phyloP scores from a whole-genome alignment of 768 basidiomycete species.

The Trichaptum fuscoviolaceum region DNA sequence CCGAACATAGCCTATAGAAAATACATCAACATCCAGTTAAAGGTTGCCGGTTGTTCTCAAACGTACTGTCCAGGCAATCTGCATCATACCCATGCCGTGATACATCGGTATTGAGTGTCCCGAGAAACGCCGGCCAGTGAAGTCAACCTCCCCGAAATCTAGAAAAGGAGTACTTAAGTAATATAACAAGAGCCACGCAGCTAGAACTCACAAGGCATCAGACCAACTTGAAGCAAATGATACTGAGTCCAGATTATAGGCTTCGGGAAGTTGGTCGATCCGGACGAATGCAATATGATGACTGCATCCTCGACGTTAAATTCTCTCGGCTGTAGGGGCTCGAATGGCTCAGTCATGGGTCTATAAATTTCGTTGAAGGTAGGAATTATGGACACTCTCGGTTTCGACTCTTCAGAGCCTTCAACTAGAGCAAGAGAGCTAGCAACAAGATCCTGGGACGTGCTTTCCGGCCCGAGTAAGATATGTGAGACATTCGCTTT shows the following conservation, averaged over 20 bases:
- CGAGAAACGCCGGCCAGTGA: slow-evolving; percentile 14
- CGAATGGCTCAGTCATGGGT: background rate
- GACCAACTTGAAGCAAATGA: background rate
- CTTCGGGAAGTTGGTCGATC: slow-evolving; percentile 27
- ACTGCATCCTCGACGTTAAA: slow-evolving; percentile 14
- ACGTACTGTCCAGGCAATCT: slow-evolving; percentile 7
- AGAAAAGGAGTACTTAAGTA: background rate
- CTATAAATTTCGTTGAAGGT: slow-evolving; percentile 15
- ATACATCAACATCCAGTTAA: background rate
- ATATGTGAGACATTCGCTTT: slow-evolving; percentile 18
- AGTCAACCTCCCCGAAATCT: slow-evolving; percentile 17
- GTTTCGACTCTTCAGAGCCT: slow-evolving; percentile 1
- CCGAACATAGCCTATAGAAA: slow-evolving; percentile 9
- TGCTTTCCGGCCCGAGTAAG: slow-evolving; percentile 17
- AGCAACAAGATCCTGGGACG: slow-evolving; percentile 14
- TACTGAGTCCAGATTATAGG: slow-evolving; percentile 17
- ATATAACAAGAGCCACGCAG: slow-evolving; percentile 14
- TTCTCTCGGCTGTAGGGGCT: background rate
- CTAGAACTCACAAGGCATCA: slow-evolving; percentile 4
- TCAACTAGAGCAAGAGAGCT: slow-evolving; percentile 12
- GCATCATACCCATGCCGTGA: slow-evolving; percentile 13
- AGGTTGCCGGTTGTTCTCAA: background rate
- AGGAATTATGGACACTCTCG: slow-evolving; percentile 13
- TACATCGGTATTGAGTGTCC: slow-evolving; percentile 20
- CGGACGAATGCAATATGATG: slow-evolving; percentile 15